A percentile compares a stretch with the other conserved stretches of the same genome.
Conservation (phyloP, 2,329 filamentous ascomycete genomes). For the Endothia cerciana region DNA sequence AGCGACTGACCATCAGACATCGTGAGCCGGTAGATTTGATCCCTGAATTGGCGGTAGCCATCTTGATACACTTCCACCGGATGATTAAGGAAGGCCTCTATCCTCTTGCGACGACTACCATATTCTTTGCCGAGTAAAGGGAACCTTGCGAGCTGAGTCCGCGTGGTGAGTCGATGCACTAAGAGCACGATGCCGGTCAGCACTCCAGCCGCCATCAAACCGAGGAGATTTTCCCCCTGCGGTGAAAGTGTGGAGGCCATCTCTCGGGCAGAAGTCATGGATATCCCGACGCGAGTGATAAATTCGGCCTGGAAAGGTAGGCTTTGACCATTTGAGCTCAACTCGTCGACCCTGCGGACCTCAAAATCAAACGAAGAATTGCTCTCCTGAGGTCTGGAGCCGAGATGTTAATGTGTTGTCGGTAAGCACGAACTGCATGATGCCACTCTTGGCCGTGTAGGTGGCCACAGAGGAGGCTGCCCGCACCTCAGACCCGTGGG, state of each 20-base stretch:
- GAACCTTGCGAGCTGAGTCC: conserved; percentile 1
- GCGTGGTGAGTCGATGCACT: not conserved
- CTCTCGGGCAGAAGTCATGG: not conserved
- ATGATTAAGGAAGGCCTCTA: conserved; percentile 12
- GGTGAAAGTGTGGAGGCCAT: not conserved
- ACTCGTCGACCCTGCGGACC: not conserved
- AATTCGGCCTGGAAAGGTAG: not conserved
- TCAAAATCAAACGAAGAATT: not conserved
- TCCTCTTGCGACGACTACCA: conserved; percentile 19
- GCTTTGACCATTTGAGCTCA: not conserved
- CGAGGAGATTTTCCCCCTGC: not conserved
- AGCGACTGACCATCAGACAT: conserved; percentile 20
- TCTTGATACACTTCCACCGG: conserved; percentile 19
- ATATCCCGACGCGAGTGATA: not conserved
- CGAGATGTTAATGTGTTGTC: not conserved
- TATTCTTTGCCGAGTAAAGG: conserved; percentile 22
- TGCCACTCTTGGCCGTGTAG: not conserved
- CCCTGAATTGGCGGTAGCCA: conserved; percentile 23
- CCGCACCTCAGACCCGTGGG: not conserved
- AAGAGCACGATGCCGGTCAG: not conserved
- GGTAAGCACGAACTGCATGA: not conserved
- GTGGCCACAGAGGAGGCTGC: not conserved
- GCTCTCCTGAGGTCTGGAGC: not conserved
- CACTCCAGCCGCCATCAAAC: not conserved
- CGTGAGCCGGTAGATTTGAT: conserved; percentile 24